These are phyloP conservation scores for Botryotinia narcissicola DNA, from an alignment of 2,329 filamentous ascomycete species.

Conservation along the genomic window DNA sequence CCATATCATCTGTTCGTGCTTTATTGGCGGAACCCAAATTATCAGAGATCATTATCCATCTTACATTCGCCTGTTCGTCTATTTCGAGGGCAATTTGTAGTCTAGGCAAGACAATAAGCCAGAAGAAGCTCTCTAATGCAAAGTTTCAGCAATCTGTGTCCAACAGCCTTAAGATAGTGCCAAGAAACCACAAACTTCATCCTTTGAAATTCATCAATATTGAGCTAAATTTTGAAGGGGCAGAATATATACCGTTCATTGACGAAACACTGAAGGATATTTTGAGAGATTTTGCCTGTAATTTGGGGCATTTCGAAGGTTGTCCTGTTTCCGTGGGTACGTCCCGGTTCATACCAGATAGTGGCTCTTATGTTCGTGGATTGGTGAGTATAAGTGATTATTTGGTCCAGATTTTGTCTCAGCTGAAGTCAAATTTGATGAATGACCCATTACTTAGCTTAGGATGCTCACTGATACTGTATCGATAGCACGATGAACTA, in stretches of 20 bases:
- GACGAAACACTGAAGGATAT: background rate
- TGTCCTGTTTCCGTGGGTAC: slow-evolving; percentile 1
- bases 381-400: background rate
- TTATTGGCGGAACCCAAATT: background rate
- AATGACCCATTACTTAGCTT: background rate
- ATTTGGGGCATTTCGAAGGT: background rate
- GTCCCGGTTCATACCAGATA: background rate
- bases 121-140: background rate
- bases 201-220: slow-evolving; percentile 10
- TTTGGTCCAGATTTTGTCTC: background rate
- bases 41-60: slow-evolving; percentile 2
- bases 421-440: background rate
- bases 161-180: background rate
- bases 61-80: background rate
- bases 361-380: background rate
- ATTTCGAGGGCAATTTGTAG: background rate
- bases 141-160: background rate
- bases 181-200: background rate
- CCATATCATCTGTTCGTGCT: background rate
- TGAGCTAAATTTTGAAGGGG: background rate
- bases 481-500: background rate
- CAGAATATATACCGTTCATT: background rate
- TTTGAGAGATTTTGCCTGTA: background rate
- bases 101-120: background rate
- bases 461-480: background rate